phyloP scores from a whole-genome alignment of 2,329 filamentous ascomycete species.

The Davidsoniella virescens region DNA sequence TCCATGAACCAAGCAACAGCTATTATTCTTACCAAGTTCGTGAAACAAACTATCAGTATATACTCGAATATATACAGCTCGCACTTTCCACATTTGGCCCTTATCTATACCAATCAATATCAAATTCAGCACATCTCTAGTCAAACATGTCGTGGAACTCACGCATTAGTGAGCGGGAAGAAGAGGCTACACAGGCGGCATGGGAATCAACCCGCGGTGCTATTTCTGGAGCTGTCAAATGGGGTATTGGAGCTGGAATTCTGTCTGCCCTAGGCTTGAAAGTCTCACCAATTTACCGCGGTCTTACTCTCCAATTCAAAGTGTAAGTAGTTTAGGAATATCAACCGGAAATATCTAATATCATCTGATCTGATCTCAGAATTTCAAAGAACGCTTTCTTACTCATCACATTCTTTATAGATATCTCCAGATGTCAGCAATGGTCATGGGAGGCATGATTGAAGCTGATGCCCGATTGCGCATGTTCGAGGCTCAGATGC shows the following conservation, averaged over 20 bases:
- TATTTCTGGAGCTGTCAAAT: slow-evolving; percentile 50
- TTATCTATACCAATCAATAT: too few species aligned
- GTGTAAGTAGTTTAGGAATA: slow-evolving; percentile 35
- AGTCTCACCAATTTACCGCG: slow-evolving; percentile 55
- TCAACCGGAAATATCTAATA: not conserved
- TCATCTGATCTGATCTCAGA: not conserved
- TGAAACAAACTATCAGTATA: too few species aligned
- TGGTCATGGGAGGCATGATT: slow-evolving; percentile 64
- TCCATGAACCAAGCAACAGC: too few species aligned
- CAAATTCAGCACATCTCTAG: not conserved
- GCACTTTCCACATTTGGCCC: not conserved
- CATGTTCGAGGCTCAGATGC: slow-evolving; percentile 47
- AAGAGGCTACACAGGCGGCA: slow-evolving; percentile 52
- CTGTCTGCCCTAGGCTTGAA: slow-evolving; percentile 45
- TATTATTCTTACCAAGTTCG: too few species aligned
- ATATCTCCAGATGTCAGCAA: slow-evolving; percentile 71
- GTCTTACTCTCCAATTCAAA: slow-evolving; percentile 60
- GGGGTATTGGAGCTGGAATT: slow-evolving; percentile 49
- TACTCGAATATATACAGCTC: not conserved
- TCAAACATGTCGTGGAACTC: slow-evolving; percentile 8
- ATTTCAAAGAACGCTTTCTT: not conserved
- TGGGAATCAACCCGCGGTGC: slow-evolving; percentile 58
- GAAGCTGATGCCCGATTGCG: slow-evolving; percentile 56
- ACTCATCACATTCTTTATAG: slow-evolving; percentile 26
- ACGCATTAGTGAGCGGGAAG: slow-evolving; percentile 25